Base-by-base conservation (phyloP, 306 rosid species). In the Senna siamea region DNA sequence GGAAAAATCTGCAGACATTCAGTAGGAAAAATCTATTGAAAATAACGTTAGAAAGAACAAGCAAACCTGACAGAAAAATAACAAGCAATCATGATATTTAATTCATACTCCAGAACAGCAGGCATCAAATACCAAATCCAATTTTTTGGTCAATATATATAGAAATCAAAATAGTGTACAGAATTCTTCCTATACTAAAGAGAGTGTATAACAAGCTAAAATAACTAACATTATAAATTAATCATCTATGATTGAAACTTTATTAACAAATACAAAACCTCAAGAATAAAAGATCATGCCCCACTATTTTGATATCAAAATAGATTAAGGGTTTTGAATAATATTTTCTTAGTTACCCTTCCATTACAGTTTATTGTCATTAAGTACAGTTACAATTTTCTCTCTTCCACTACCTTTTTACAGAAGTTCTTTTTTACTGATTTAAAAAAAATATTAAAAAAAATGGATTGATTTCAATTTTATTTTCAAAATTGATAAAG, bases 1-100 rank as follows among this genome's bases (percentile, higher is more conserved):
- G 57, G 57, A 65, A 57, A 64, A 71, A 66, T 72, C 43, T 60
- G 75, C 55, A 53, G 30, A 55, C 63, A 52, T 55, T 70, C 41
- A 48, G 11, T 2, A 41, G 14, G 58, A 19, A 56, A n/a, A 62
- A 41, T 57, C 30, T 14, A 72, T 20, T 15, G 35, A 61, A 72
- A 48, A 55, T 23, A 34, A 51, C n/a, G 11, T 56, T 43, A 20
- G 12, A 62, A 43, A 41, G 50, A 70, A 61, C 18, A 40, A 54
- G n/a, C 18, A 41, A 43, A 77, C 32, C 70, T 18, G 14, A 53
- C 59, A 9, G 59, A 6, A 53, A 20, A 19, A 48, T 50, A 13
- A 38, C 23, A 50, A 61, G 20, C 28, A 70, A 9, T 40, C 61
- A 38, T 23, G 19, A n/a, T 15, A 63, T 18, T 57, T 53, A 71